phyloP scores from a whole-genome alignment of 2,329 filamentous ascomycete species.

The Sphaerostilbella broomeana region DNA sequence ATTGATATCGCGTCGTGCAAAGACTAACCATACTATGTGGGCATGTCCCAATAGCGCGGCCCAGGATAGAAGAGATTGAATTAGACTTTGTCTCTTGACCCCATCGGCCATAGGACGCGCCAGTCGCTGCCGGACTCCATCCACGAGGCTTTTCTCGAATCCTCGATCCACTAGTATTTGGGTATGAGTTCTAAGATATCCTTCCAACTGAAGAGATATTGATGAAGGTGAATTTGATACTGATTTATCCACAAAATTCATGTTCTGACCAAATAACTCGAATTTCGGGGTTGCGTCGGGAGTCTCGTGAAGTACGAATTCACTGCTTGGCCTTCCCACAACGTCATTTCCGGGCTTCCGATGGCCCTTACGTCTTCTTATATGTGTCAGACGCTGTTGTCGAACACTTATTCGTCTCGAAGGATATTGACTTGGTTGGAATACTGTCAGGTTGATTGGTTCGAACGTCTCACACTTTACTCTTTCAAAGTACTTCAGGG shows the following conservation, averaged over 20 bases:
- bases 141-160: background rate
- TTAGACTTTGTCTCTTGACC: background rate
- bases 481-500: conserved; percentile 7
- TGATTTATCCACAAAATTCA: too few species aligned
- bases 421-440: conserved; percentile 1
- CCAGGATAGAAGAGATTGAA: background rate
- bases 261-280: too few species aligned
- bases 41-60: background rate
- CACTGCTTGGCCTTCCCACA: background rate
- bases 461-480: background rate
- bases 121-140: background rate
- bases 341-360: background rate
- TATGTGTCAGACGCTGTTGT: background rate
- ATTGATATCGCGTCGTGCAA: conserved; percentile 2
- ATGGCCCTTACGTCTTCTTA: background rate
- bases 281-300: too few species aligned
- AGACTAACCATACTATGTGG: background rate
- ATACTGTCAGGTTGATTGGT: background rate
- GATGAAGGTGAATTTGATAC: background rate
- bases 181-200: too few species aligned
- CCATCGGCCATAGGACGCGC: background rate
- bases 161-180: too few species aligned
- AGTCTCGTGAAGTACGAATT: too few species aligned
- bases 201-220: too few species aligned
- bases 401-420: conserved; percentile 1